phyloP scores from a whole-genome alignment of 1,284 basidiomycete species.

The Fomes fomentarius region DNA sequence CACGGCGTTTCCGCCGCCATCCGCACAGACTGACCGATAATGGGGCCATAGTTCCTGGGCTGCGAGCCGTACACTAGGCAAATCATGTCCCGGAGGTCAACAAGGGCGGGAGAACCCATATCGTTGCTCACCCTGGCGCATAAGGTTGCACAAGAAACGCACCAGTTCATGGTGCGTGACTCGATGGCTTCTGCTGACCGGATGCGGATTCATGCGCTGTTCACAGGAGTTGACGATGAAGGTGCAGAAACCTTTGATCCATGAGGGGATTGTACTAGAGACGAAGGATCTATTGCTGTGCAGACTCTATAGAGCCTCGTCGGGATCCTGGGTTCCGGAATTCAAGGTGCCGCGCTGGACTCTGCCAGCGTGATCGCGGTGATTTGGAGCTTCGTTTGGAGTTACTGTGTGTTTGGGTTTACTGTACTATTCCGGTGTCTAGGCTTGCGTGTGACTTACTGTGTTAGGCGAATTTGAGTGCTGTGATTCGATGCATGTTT shows the following conservation, averaged over 20 bases:
- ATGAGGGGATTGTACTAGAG: not conserved
- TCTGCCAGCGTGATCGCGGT: too few relatives aligned
- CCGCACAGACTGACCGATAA: not conserved
- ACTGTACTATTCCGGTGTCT: too few relatives aligned
- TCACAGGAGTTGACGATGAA: not conserved
- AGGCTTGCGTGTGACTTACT: too few relatives aligned
- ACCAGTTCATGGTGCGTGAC: not conserved
- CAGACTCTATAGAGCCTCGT: not conserved
- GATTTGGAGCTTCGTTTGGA: too few relatives aligned
- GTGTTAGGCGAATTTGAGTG: too few relatives aligned
- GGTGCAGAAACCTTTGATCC: not conserved
- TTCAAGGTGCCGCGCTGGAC: not conserved
- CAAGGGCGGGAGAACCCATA: not conserved
- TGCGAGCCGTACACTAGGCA: not conserved
- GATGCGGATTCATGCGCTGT: not conserved
- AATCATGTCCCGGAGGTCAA: conserved; percentile 5
- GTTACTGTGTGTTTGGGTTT: too few relatives aligned
- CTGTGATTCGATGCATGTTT: too few relatives aligned
- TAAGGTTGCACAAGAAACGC: conserved; percentile 5
- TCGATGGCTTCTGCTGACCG: not conserved
- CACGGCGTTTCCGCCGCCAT: not conserved
- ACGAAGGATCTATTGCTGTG: not conserved
- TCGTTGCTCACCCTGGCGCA: not conserved
- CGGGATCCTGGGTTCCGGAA: not conserved
- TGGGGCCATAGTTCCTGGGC: not conserved